phyloP scores from a whole-genome alignment of 2,329 filamentous ascomycete genomes.

The Atkinsonella texensis region DNA sequence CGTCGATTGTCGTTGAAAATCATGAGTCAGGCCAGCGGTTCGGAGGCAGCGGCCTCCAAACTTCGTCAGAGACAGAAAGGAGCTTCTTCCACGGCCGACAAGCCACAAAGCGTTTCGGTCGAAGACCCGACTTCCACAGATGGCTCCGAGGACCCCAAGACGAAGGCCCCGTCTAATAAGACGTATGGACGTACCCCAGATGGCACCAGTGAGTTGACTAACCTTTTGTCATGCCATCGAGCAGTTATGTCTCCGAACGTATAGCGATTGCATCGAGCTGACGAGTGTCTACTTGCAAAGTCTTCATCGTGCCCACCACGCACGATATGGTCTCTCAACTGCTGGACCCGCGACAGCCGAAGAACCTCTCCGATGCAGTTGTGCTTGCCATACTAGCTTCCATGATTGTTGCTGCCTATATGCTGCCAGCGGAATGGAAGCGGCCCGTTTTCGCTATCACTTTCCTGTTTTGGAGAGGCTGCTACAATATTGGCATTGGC shows the following conservation, averaged over 20 bases:
- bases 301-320: conserved; percentile 89
- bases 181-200: conserved; percentile 86
- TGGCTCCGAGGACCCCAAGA: conserved; percentile 4
- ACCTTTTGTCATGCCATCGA: background rate
- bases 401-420: conserved; percentile 63
- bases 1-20: background rate
- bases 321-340: conserved; percentile 99
- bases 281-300: conserved; percentile 31
- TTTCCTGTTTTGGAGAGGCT: conserved; percentile 85
- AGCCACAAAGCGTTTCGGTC: background rate
- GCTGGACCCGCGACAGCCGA: conserved; percentile 85
- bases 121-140: background rate
- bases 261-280: conserved; percentile 3
- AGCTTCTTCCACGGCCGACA: background rate
- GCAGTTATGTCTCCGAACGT: too few relatives aligned
- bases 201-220: conserved; percentile 61
- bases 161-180: conserved; percentile 44
- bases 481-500: conserved; percentile 91
- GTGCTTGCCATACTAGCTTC: conserved; percentile 68
- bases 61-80: conserved; percentile 4
- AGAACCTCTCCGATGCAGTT: conserved; percentile 77
- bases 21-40: background rate
- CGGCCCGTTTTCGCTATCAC: conserved; percentile 68
- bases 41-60: conserved; percentile 3
- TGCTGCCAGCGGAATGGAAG: conserved; percentile 56